phyloP scores from a whole-genome alignment of 306 rosid species.

The Hippophae tibetana region DNA sequence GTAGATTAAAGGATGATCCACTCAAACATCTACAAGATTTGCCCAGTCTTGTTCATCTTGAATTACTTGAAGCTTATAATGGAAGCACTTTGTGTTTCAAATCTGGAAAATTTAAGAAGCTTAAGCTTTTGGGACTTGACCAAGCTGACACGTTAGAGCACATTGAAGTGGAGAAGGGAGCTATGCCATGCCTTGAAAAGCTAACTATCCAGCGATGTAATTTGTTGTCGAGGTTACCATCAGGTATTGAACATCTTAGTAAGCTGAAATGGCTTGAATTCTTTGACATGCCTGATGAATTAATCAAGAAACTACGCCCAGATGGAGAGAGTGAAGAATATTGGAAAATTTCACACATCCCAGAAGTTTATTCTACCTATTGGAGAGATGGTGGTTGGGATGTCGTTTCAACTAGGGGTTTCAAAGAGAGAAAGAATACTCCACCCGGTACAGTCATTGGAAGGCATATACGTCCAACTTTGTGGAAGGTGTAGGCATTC shows the following conservation, averaged over 20 bases:
- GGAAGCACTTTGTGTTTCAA: slow-evolving; percentile 43
- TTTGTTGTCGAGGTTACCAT: slow-evolving; percentile 37
- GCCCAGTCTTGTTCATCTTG: slow-evolving; percentile 25
- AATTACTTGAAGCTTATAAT: slow-evolving; percentile 36
- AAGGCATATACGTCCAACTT: slow-evolving; percentile 14
- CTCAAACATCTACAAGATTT: slow-evolving; percentile 14
- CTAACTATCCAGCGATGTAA: slow-evolving; percentile 44
- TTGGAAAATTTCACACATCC: slow-evolving; percentile 43
- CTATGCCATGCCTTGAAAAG: slow-evolving; percentile 57
- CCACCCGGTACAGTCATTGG: slow-evolving; percentile 2
- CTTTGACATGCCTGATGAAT: slow-evolving; percentile 50
- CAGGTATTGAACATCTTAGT: slow-evolving; percentile 43
- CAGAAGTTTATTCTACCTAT: slow-evolving; percentile 44
- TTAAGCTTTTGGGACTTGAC: slow-evolving; percentile 50
- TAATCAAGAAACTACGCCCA: slow-evolving; percentile 39
- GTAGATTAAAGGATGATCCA: slow-evolving; percentile 27
- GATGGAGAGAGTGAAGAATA: slow-evolving; percentile 35
- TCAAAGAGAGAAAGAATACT: slow-evolving; percentile 7
- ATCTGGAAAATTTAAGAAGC: slow-evolving; percentile 45
- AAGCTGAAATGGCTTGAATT: slow-evolving; percentile 46
- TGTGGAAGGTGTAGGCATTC: slow-evolving; percentile 14
- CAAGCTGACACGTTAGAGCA: slow-evolving; percentile 36
- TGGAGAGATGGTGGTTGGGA: slow-evolving; percentile 72
- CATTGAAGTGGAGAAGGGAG: slow-evolving; percentile 38
- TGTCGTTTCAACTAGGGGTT: slow-evolving; percentile 31